Percentiles rank a stretch among this genome's conserved stretches.
These are phyloP conservation scores for Trypanosoma mega DNA, from an alignment of 208 protist species.

Conservation along the genomic window DNA sequence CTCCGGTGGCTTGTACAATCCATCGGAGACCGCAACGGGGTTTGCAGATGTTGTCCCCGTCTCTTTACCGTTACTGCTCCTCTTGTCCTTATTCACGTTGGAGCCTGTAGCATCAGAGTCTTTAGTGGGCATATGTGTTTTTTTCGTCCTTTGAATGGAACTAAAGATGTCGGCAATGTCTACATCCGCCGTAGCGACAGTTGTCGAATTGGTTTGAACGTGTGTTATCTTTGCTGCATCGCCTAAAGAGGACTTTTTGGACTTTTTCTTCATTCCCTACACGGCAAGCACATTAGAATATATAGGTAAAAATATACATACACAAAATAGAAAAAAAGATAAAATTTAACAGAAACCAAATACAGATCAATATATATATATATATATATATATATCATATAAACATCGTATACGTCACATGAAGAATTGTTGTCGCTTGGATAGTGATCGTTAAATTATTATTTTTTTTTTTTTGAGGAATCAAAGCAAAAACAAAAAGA, in stretches of 20 bases:
- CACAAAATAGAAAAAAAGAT: not conserved
- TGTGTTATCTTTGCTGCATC: not conserved
- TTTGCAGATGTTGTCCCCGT: not conserved
- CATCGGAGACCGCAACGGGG: constrained; percentile 38
- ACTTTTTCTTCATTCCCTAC: not conserved
- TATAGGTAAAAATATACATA: not conserved
- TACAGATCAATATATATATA: not conserved
- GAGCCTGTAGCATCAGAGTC: too few species aligned
- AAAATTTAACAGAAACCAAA: not conserved
- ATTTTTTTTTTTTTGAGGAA: too few species aligned
- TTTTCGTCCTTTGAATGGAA: constrained; percentile 11
- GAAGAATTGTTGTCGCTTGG: too few species aligned
- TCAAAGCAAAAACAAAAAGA: too few species aligned
- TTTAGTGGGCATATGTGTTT: too few species aligned
- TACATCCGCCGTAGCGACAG: not conserved
- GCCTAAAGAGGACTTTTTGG: not conserved
- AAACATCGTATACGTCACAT: not conserved
- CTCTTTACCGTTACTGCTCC: not conserved
- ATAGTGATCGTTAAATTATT: too few species aligned
- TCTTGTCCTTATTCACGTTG: not conserved
- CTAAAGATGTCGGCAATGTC: constrained; percentile 32
- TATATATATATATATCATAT: not conserved
- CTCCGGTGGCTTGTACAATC: constrained; percentile 73
- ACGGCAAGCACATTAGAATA: not conserved
- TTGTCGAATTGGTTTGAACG: not conserved